phyloP scores from a whole-genome alignment of 2,329 filamentous ascomycete genomes.

The Atkinsonella hypoxylon region DNA sequence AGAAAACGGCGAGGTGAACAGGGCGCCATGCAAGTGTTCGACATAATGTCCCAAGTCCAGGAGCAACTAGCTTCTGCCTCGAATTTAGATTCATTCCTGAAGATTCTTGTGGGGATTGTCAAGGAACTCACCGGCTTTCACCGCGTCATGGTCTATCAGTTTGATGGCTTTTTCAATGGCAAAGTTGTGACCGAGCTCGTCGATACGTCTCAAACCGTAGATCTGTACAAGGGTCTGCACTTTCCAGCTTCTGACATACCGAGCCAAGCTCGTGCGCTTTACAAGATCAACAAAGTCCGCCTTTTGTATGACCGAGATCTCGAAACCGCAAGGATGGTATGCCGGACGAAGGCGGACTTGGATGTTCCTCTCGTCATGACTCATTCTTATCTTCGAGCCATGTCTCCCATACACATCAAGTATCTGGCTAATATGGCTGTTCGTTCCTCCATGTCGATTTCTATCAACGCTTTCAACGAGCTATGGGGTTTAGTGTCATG shows the following conservation, averaged over 20 bases:
- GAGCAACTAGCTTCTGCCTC: constrained; percentile 68
- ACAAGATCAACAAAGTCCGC: constrained; percentile 81
- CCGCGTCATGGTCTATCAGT: constrained; percentile 87
- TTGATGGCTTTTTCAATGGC: constrained; percentile 71
- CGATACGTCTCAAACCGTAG: constrained; percentile 65
- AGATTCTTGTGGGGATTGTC: constrained; percentile 71
- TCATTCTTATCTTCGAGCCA: constrained; percentile 73
- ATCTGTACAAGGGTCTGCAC: constrained; percentile 76
- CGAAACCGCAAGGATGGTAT: constrained; percentile 69
- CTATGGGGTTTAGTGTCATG: constrained; percentile 84
- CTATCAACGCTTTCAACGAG: constrained; percentile 74
- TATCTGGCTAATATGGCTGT: constrained; percentile 84
- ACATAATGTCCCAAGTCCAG: constrained; percentile 84
- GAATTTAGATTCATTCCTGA: constrained; percentile 61
- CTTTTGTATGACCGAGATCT: constrained; percentile 77
- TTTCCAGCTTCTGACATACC: constrained; percentile 84
- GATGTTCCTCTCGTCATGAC: constrained; percentile 71
- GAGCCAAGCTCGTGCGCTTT: constrained; percentile 75
- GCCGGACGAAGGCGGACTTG: constrained; percentile 60
- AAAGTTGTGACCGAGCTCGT: constrained; percentile 81
- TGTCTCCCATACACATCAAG: constrained; percentile 83
- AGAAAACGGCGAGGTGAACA: constrained; percentile 66
- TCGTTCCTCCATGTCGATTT: constrained; percentile 90
- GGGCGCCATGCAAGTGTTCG: constrained; percentile 80
- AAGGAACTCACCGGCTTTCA: constrained; percentile 88